Evolutionary conservation across 2,329 filamentous ascomycete genomes (phyloP).

Genomic region (Diaporthe citriasiana): DNA sequence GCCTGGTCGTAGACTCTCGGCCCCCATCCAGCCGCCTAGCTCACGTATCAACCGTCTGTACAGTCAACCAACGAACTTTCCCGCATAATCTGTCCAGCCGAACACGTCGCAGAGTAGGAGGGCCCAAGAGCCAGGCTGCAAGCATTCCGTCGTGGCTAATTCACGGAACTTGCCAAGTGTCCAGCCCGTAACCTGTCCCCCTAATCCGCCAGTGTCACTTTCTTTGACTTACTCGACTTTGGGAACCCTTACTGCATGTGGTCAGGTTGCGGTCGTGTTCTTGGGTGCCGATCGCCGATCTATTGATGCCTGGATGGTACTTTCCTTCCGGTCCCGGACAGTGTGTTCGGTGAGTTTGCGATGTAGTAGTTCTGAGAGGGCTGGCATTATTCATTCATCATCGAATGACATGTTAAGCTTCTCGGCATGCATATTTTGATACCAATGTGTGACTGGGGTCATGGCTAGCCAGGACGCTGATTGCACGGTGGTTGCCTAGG

Average conservation of each 20-base stretch:
- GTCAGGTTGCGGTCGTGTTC: not conserved
- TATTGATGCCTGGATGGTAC: not conserved
- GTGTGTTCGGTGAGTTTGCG: not conserved
- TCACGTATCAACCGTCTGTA: not conserved
- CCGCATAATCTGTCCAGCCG: not conserved
- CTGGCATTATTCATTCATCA: not conserved
- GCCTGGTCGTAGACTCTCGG: not conserved
- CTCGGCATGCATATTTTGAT: slow-evolving; percentile 22
- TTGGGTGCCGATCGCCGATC: not conserved
- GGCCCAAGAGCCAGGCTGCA: not conserved
- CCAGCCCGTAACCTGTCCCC: not conserved
- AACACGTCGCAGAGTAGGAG: not conserved
- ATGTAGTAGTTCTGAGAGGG: not conserved
- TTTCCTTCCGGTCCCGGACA: not conserved
- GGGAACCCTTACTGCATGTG: too few relatives aligned
- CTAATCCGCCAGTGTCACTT: too few relatives aligned
- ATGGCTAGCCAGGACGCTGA: not conserved
- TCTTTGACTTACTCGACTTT: not conserved
- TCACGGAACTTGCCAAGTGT: not conserved
- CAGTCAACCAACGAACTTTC: not conserved
- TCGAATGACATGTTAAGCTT: slow-evolving; percentile 11
- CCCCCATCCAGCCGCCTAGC: not conserved
- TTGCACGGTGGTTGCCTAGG: not conserved
- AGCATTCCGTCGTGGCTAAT: not conserved
- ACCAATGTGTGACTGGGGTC: slow-evolving; percentile 18